Base-by-base conservation (phyloP, 192 early-diverging fungal genomes). In the Pilaira anomala region DNA sequence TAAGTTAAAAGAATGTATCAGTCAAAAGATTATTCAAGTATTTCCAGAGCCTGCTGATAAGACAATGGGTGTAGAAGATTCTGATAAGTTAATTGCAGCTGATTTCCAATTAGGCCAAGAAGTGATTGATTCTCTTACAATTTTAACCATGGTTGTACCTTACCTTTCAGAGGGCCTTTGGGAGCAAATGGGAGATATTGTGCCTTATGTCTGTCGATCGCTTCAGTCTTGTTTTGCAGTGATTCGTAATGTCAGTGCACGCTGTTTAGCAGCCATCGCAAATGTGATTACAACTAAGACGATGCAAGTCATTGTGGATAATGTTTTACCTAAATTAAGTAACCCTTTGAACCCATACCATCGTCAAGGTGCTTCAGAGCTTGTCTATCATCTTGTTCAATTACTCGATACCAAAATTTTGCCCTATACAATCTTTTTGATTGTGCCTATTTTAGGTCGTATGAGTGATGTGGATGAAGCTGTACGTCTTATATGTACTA, bases 391-490 rank as follows among this genome's bases (percentile, higher is more conserved):
- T 53, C 73, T 96, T 2, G 88, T 96, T 9, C 81, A 88, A 53
- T 73, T 70, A 8, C 80, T 98, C 61, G 90, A 89, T 39, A 84
- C 89, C 48, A 82, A 80, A 61, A 87, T 97, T 45, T 74, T 99
- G 39, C 93, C 97, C 3, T 99, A 97, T 68, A 90, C 98, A n/a
- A 90, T 97, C 12, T 99, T 99, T 68, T 73, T 99, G 65, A 91
- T 99, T 57, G 91, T 97, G 13, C 97, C 97, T 1, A 85, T 99
- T 29, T 84, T 99, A 18, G 91, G 93, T 28, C 88, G 95, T 9
- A 99, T 99, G 94, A 95, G 93, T 60, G 97, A 99, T 76, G 79
- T 85, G 2, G 87, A 99, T 55, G 94, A 96, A 65, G 78, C 82
- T 28, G 90, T 95, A 7, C 88, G 97, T 21, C 81, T 98, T 33